Evolutionary conservation across 2,329 filamentous ascomycete species (phyloP), one percentile per base, ranked within the genome.

Genomic region (Periconia sp.): DNA sequence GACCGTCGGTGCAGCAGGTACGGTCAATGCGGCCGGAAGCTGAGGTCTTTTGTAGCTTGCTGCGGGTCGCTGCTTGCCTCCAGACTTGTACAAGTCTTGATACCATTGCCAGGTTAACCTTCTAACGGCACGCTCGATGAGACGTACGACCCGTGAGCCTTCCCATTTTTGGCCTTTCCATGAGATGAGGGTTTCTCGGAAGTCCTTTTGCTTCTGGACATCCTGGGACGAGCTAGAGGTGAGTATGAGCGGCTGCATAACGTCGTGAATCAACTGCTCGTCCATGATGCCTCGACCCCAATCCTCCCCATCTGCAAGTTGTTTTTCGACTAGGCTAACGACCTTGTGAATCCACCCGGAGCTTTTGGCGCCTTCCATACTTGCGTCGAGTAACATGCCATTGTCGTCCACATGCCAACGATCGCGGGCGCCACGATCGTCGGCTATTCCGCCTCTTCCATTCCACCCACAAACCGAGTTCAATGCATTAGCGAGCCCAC

Each of bases 381-480:
- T 85, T 1, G 86, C 88, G 74, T 97, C 92, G 15, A 88, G 79
- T 19, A 97, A 83, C 83, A 91, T 90, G 11, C 92, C 92, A 37
- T 85, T 80, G 0, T 91, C 88, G 64, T 95, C 87, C 19, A 99
- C 92, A 71, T 99, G 94, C 90, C 94, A 97, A 41, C 91, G 86
- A 72, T 99, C 94, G 58, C 88, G 86, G 61, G 81, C 85, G 9
- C 90, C 91, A 48, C 79, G 80, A 49, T 87, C 82, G n/a, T 90
- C 82, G 23, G 90, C 81, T 44, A 96, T 88, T 1, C 94, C 94
- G 56, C 94, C 94, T 58, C 94, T 86, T 30, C 91, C 91, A 65
- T 85, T 84, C 94, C 94, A 99, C 66, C 93, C 90, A 70, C 94
- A 99, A 6, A 99, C 92, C 7, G 94, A 97, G 70, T 97, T 97